Evolutionary conservation across 2,329 filamentous ascomycete genomes (phyloP).

Genomic region (Fusarium miscanthi): DNA sequence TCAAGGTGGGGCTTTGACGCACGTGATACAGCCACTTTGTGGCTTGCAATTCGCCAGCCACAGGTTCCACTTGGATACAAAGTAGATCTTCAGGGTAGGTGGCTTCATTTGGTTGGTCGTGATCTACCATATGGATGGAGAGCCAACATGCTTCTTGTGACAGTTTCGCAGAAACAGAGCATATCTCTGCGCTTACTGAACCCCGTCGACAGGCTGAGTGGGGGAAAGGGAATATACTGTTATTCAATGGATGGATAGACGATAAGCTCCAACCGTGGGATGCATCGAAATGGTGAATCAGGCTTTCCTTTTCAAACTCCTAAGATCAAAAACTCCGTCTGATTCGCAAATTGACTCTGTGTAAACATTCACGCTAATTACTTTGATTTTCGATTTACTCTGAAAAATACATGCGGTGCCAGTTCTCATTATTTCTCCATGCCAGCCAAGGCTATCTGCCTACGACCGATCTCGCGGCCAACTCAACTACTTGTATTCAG

Average conservation of each 20-base stretch:
- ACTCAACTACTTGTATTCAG: not conserved
- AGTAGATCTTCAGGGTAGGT: too few species aligned
- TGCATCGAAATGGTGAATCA: not conserved
- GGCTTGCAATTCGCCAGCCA: not conserved
- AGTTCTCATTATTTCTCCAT: not conserved
- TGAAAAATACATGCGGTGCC: too few species aligned
- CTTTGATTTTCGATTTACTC: not conserved
- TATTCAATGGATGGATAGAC: not conserved
- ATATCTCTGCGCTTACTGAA: not conserved
- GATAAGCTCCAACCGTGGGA: not conserved
- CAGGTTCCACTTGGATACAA: not conserved
- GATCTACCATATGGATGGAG: too few species aligned
- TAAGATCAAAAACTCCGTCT: not conserved
- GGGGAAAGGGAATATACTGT: not conserved
- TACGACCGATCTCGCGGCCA: not conserved
- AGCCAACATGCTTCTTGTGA: not conserved
- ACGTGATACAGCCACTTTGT: not conserved
- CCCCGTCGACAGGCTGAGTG: not conserved
- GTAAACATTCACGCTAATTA: not conserved
- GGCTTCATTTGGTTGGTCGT: not conserved
- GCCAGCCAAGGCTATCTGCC: not conserved
- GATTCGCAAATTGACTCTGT: not conserved
- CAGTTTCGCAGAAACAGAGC: not conserved
- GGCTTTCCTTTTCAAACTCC: not conserved
- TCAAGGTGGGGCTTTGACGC: not conserved